These are phyloP conservation scores for Penicillium manginii DNA, from an alignment of 495 filamentous ascomycete genomes.

Conservation along the genomic window DNA sequence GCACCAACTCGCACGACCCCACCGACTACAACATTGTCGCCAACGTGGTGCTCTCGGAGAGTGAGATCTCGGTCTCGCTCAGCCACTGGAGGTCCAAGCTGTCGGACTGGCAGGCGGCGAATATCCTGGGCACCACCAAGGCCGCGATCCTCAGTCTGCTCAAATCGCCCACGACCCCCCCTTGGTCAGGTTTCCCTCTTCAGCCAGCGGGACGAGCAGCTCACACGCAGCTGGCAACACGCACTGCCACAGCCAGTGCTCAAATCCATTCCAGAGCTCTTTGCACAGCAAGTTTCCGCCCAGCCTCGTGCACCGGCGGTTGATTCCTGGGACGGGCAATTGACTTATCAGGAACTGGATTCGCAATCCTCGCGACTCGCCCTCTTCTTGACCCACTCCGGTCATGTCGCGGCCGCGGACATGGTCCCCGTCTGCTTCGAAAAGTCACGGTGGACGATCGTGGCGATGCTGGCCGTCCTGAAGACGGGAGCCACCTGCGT, in stretches of 20 bases:
- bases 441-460: conserved; percentile 44
- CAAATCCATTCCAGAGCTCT: too few relatives aligned
- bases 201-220: conserved; percentile 18
- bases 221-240: conserved; percentile 37
- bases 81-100: conserved; percentile 60
- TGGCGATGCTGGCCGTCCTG: conserved; percentile 45
- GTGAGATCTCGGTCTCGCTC: conserved; percentile 49
- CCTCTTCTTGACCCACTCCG: conserved; percentile 40
- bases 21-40: conserved; percentile 59
- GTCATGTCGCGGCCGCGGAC: conserved; percentile 41
- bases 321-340: conserved; percentile 50
- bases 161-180: too few relatives aligned
- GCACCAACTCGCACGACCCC: too few relatives aligned
- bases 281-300: conserved; percentile 49
- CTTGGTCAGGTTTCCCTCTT: too few relatives aligned
- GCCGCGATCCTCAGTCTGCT: too few relatives aligned
- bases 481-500: conserved; percentile 50
- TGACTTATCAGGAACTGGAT: conserved; percentile 56
- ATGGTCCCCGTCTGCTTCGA: conserved; percentile 44
- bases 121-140: conserved; percentile 47
- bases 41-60: conserved; percentile 55
- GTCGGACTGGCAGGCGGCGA: conserved; percentile 50
- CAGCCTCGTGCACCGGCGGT: conserved; percentile 46
- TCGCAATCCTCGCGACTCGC: conserved; percentile 49
- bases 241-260: too few relatives aligned